Percentiles rank a stretch among this genome's conserved stretches.
These are phyloP conservation scores for Saitozyma podzolica DNA, from an alignment of 768 basidiomycete species.

Conservation along the genomic window DNA sequence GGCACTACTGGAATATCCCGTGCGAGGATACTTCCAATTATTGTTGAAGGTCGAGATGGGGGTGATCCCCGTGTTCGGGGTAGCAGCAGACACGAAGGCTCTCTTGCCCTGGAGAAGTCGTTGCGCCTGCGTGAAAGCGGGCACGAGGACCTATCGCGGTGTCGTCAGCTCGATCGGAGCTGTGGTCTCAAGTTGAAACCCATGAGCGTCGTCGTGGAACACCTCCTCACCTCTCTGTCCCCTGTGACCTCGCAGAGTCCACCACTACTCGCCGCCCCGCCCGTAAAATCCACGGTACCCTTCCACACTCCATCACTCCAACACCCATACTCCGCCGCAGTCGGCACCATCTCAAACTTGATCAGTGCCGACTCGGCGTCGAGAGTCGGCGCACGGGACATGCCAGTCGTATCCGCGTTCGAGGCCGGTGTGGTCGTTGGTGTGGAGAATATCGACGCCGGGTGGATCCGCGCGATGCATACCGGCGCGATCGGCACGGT, in stretches of 20 bases:
- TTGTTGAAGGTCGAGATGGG: background rate
- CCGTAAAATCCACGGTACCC: constrained; percentile 31
- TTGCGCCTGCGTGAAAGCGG: constrained; percentile 23
- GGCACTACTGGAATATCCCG: background rate
- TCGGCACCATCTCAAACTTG: constrained; percentile 20
- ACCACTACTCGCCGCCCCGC: constrained; percentile 26
- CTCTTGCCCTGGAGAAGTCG: constrained; percentile 7
- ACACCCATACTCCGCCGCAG: constrained; percentile 14
- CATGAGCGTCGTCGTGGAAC: too few species aligned
- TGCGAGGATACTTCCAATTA: background rate
- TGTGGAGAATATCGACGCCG: background rate
- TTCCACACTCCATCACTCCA: constrained; percentile 29
- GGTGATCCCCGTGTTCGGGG: background rate
- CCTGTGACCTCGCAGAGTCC: constrained; percentile 39
- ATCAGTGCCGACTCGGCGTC: constrained; percentile 30
- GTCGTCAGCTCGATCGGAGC: background rate
- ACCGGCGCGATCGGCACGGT: constrained; percentile 21
- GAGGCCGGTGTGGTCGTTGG: background rate
- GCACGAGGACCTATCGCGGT: constrained; percentile 19
- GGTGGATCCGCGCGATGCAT: constrained; percentile 4
- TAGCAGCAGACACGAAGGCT: background rate
- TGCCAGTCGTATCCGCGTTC: too few species aligned
- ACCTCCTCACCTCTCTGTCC: constrained; percentile 22
- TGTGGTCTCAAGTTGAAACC: background rate
- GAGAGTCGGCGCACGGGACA: background rate